Evolutionary conservation across 352 stramenopile genomes (phyloP), one percentile per base, ranked within the genome.

Genomic region (Globisporangium solare): DNA sequence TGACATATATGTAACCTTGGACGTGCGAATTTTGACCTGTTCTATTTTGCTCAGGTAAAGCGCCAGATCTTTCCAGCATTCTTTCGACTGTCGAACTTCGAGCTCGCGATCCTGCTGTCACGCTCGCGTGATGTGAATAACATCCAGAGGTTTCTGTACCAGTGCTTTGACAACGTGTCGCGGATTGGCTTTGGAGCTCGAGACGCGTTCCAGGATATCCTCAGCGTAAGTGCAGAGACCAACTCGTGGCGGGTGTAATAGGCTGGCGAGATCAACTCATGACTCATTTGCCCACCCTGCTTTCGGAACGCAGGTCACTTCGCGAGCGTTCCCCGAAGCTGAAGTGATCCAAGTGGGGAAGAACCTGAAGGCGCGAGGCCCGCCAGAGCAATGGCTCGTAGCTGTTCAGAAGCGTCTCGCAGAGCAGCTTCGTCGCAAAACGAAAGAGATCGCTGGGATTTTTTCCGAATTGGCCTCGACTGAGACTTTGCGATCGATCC

Each of bases 81-180:
- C 41, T 90, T 82, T 53, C 71, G 73, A 10, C 63, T 90, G 0
- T 90, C 77, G 0, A 84, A 88, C 53, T 53, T 75, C 8, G 77
- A 90, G 51, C 63, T 90, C 0, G 66, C 77, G 1, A 73, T 67
- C 3, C 31, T 90, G 6, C 51, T 90, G 2, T 82, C 76, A 0
- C 80, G 73, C 46, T 55, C 60, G 0, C 65, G 77, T 0, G 79
- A 90, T 31, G 60, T 76, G 17, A 65, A 67, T 15, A 66, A 64
- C 32, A 82, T 87, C 45, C 72, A 82, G 18, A 66, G 71, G 15
- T 88, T 83, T 62, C 49, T 88, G 0, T 75, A 73, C 21, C 75
- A 79, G 45, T 87, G 77, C 42, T 90, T 90, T 37, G 79, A 90
- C 21, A 90, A 90, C n/a, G 68, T 90, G 4, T 63, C 62, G 0